A percentile compares a stretch with the other conserved stretches of the same genome.
Evolutionary conservation across 2,329 filamentous ascomycete genomes (phyloP).

Genomic region (Pochonia chlamydosporia): DNA sequence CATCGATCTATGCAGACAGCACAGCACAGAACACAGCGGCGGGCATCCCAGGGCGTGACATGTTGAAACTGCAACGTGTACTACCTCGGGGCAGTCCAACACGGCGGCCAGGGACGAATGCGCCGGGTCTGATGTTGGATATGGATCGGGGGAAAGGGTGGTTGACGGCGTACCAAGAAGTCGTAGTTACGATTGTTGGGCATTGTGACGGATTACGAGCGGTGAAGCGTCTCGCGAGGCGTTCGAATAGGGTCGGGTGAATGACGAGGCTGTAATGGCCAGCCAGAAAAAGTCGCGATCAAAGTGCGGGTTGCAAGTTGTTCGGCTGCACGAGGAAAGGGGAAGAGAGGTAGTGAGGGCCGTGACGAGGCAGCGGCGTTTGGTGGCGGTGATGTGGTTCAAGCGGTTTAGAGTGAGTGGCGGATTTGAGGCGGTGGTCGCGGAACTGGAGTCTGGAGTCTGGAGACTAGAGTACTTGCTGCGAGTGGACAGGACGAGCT

Average conservation of each 20-base stretch:
- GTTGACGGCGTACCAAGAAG: slow-evolving; percentile 69
- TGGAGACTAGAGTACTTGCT: too few relatives aligned
- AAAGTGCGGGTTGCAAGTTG: neutral
- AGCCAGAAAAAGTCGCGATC: neutral
- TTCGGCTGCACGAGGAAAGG: slow-evolving; percentile 5
- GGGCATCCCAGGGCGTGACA: too few relatives aligned
- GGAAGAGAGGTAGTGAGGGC: slow-evolving; percentile 3
- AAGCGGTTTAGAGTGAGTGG: slow-evolving; percentile 4
- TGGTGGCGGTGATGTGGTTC: slow-evolving; percentile 6
- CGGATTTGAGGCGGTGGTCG: neutral
- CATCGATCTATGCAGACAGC: too few relatives aligned
- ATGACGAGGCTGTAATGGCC: slow-evolving; percentile 1
- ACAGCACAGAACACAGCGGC: too few relatives aligned
- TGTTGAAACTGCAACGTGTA: neutral
- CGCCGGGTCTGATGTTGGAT: neutral
- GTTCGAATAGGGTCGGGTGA: neutral
- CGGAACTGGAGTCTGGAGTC: too few relatives aligned
- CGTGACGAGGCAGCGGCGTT: slow-evolving; percentile 9
- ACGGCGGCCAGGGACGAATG: neutral
- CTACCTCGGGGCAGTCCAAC: neutral
- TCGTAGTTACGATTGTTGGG: slow-evolving; percentile 98
- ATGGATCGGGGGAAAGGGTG: slow-evolving; percentile 8
- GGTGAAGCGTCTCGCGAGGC: slow-evolving; percentile 3
- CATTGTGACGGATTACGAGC: slow-evolving; percentile 51
- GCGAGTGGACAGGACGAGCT: too few relatives aligned